Conservation (phyloP, 75 land plant species). For the Adiantum capillusveneris region DNA sequence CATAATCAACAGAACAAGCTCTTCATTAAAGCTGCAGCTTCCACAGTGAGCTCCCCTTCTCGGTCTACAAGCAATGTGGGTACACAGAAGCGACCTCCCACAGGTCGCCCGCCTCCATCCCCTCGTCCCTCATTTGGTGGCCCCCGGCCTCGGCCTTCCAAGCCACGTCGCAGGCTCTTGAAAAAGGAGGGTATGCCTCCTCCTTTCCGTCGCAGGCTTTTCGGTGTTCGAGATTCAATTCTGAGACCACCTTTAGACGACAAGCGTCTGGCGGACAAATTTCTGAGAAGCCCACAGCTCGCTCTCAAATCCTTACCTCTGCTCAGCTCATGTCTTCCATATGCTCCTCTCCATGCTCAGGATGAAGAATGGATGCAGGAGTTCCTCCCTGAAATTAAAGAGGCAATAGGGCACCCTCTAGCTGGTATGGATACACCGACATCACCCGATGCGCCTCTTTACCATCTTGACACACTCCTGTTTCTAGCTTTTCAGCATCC, state of each 20-base stretch:
- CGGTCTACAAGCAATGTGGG: too few species aligned
- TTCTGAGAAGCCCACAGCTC: slow-evolving; percentile 74
- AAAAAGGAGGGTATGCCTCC: not conserved
- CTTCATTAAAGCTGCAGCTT: too few species aligned
- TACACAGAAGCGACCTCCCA: too few species aligned
- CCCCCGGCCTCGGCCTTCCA: too few species aligned
- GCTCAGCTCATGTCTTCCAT: slow-evolving; percentile 80
- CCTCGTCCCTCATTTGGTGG: too few species aligned
- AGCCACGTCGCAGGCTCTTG: not conserved
- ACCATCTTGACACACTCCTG: slow-evolving; percentile 70
- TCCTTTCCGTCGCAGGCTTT: not conserved
- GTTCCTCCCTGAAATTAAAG: slow-evolving; percentile 73
- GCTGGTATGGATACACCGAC: not conserved
- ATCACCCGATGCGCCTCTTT: slow-evolving; percentile 60
- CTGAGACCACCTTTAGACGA: slow-evolving; percentile 79
- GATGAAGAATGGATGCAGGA: slow-evolving; percentile 84
- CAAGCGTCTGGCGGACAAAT: slow-evolving; percentile 47
- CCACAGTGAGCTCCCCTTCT: too few species aligned
- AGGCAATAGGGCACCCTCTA: slow-evolving; percentile 75
- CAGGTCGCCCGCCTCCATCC: too few species aligned
- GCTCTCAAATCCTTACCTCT: slow-evolving; percentile 62
- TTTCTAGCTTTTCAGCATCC: slow-evolving; percentile 88
- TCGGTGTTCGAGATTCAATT: slow-evolving; percentile 19
- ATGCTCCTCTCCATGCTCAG: slow-evolving; percentile 39
- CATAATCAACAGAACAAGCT: too few species aligned